Evolutionary conservation across 305 asterid genomes (phyloP).

Genomic region (Fraxinus xanthoxyloides): DNA sequence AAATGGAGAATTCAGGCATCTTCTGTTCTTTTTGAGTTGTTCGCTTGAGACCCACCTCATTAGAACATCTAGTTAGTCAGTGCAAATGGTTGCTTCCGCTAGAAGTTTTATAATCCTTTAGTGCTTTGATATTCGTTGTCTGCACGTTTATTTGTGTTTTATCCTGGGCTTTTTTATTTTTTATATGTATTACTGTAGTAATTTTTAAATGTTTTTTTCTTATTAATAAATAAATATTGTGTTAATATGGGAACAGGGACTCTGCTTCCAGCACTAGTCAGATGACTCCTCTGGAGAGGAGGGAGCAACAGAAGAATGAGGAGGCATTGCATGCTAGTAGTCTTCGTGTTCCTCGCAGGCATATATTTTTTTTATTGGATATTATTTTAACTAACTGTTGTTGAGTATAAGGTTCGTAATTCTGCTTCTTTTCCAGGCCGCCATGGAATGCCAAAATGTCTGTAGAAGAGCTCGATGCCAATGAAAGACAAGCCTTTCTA

Average conservation of each 20-base stretch:
- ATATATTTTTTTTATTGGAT: slow-evolving; percentile 2
- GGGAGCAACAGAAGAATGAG: slow-evolving; percentile 73
- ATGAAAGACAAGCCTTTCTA: slow-evolving; percentile 71
- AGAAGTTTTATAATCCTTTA: neutral
- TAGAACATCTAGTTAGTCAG: neutral
- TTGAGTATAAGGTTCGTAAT: slow-evolving; percentile 15
- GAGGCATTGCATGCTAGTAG: slow-evolving; percentile 91
- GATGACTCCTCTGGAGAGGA: slow-evolving; percentile 58
- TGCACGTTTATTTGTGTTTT: neutral
- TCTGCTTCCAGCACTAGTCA: slow-evolving; percentile 51
- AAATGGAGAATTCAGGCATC: neutral
- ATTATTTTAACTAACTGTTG: slow-evolving; percentile 7
- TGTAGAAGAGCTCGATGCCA: slow-evolving; percentile 83
- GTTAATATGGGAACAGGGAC: slow-evolving; percentile 49
- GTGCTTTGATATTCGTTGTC: neutral
- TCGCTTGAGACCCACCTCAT: neutral
- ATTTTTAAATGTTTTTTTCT: neutral
- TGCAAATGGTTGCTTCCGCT: slow-evolving; percentile 10
- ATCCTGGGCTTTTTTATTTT: neutral
- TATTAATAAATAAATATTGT: neutral
- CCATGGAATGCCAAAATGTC: slow-evolving; percentile 86
- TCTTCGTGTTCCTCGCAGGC: slow-evolving; percentile 94
- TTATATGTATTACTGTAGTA: neutral
- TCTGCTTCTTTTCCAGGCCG: slow-evolving; percentile 53
- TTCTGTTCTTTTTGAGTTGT: neutral